A percentile compares a stretch with the other conserved stretches of the same genome.
Evolutionary conservation across 1,284 basidiomycete genomes (phyloP).

Genomic region (Puccinia triticina): DNA sequence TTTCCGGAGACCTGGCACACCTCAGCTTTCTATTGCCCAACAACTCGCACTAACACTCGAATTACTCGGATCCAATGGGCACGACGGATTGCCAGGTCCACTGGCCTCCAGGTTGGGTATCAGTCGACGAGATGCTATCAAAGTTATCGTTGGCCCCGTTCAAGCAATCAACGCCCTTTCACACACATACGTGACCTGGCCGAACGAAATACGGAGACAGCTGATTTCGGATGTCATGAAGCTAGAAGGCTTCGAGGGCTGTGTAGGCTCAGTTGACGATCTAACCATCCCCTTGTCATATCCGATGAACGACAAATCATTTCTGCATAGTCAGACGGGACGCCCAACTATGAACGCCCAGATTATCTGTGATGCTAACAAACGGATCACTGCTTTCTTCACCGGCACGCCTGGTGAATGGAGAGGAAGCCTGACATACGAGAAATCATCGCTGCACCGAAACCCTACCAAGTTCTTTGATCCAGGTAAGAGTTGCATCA

Average conservation of each 20-base stretch:
- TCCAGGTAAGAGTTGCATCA: background rate
- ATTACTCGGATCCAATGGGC: slow-evolving; percentile 15
- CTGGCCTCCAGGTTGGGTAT: background rate
- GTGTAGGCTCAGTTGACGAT: slow-evolving; percentile 12
- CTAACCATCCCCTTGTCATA: slow-evolving; percentile 1
- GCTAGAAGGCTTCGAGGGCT: slow-evolving; percentile 19
- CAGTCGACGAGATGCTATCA: background rate
- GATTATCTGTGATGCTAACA: slow-evolving; percentile 28
- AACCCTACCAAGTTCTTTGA: slow-evolving; percentile 22
- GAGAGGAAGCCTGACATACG: slow-evolving; percentile 9
- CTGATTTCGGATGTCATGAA: slow-evolving; percentile 21
- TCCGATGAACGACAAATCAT: background rate
- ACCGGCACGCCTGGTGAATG: slow-evolving; percentile 12
- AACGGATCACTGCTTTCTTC: slow-evolving; percentile 32
- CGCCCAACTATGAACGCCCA: slow-evolving; percentile 11
- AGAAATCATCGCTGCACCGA: background rate
- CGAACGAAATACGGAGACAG: background rate
- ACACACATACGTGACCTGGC: slow-evolving; percentile 11
- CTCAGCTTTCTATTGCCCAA: slow-evolving; percentile 5
- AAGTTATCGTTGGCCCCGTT: background rate
- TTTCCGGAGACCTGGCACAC: background rate
- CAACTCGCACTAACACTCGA: slow-evolving; percentile 22
- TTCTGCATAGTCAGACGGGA: background rate
- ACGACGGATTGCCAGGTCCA: background rate
- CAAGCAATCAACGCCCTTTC: slow-evolving; percentile 1